Percentiles rank a stretch among this genome's conserved stretches.
phyloP scores from a whole-genome alignment of 225 moss, liverwort and hornwort species.

The Antitrichia curtipendula region DNA sequence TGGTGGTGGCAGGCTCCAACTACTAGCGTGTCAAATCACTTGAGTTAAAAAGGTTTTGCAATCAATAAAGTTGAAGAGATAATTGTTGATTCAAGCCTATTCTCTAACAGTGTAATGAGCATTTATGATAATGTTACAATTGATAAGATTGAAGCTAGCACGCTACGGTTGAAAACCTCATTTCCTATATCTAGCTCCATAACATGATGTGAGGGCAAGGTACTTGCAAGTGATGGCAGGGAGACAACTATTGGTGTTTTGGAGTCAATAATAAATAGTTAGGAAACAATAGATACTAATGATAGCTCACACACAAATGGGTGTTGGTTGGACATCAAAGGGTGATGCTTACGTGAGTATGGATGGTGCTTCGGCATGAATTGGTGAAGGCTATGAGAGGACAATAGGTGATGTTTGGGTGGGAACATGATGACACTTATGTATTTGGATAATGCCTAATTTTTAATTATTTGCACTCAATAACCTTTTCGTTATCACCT shows the following conservation, averaged over 20 bases:
- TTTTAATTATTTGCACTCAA: not conserved
- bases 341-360: not conserved
- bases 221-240: rapidly evolving
- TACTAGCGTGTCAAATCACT: not conserved
- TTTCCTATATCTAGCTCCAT: not conserved
- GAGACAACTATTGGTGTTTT: not conserved
- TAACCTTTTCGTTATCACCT: too few species aligned
- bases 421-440: rapidly evolving
- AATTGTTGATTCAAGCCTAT: not conserved
- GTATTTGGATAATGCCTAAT: too few species aligned
- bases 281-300: not conserved
- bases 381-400: rapidly evolving
- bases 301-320: rapidly evolving
- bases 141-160: rapidly evolving
- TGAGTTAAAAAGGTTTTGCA: not conserved
- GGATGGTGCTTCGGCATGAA: not conserved
- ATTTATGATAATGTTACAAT: not conserved
- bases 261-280: not conserved
- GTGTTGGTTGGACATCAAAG: not conserved
- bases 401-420: not conserved
- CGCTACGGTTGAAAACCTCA: not conserved
- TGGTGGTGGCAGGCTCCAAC: rapidly evolving
- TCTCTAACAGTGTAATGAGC: not conserved
- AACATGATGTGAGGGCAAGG: rapidly evolving
- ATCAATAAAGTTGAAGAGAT: not conserved